These are phyloP conservation scores for Isatis tinctoria DNA, from an alignment of 345 rosid species.

Conservation along the genomic window DNA sequence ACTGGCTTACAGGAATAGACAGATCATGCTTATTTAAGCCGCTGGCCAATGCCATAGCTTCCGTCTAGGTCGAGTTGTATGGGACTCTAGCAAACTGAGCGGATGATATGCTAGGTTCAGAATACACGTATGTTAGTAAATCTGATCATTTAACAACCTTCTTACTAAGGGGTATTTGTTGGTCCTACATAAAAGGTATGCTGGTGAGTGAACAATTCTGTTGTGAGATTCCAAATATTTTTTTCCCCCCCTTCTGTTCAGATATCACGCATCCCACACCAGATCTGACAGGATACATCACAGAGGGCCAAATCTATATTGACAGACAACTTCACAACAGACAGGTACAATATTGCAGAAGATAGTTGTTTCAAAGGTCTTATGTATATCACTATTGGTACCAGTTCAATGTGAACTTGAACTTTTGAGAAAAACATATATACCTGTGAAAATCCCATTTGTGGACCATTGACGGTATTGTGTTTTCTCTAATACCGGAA, in stretches of 20 bases:
- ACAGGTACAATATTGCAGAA: conserved; percentile 33
- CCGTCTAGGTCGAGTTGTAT: conserved; percentile 6
- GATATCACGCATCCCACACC: conserved; percentile 95
- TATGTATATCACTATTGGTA: background rate
- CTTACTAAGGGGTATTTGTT: background rate
- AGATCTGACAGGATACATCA: conserved; percentile 87
- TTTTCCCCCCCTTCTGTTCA: conserved; percentile 28
- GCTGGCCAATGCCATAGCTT: background rate
- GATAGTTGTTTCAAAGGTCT: conserved; percentile 2
- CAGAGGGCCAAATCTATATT: conserved; percentile 84
- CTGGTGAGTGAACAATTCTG: background rate
- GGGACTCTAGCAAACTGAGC: background rate
- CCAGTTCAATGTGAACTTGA: background rate
- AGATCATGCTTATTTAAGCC: background rate
- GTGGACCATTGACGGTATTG: background rate
- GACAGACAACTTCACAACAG: conserved; percentile 80
- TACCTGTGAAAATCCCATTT: background rate
- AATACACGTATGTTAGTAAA: background rate
- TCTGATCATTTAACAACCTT: background rate
- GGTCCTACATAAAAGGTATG: background rate
- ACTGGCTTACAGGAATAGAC: conserved; percentile 6
- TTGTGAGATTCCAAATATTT: background rate
- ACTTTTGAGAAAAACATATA: background rate
- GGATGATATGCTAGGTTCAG: background rate
- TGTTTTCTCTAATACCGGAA: background rate